Evolutionary conservation across 768 basidiomycete species (phyloP).

Genomic region (Trametes cubensis): DNA sequence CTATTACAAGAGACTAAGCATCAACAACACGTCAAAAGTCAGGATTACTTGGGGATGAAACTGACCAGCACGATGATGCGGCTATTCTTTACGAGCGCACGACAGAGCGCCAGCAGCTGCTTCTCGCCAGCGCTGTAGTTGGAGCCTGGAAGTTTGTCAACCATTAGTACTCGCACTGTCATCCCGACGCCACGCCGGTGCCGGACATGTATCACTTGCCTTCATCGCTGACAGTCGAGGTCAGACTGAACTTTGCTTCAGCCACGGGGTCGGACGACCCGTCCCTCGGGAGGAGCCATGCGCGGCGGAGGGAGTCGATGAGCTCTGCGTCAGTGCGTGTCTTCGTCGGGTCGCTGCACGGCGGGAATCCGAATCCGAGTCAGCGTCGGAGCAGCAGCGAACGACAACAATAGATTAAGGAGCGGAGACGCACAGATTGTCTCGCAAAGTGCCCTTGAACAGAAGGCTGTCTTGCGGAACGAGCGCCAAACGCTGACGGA

Average conservation of each 20-base stretch:
- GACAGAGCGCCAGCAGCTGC: constrained; percentile 83
- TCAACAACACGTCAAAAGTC: background rate
- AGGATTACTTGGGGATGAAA: background rate
- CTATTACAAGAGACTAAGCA: constrained; percentile 38
- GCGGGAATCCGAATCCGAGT: constrained; percentile 59
- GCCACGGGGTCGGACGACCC: constrained; percentile 48
- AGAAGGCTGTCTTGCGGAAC: constrained; percentile 77
- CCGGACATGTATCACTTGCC: constrained; percentile 37
- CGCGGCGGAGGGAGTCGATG: constrained; percentile 60
- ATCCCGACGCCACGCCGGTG: background rate
- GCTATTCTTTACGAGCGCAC: constrained; percentile 73
- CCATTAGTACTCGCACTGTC: too few relatives aligned
- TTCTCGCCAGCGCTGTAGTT: constrained; percentile 76
- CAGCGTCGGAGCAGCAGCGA: background rate
- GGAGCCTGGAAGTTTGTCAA: constrained; percentile 39
- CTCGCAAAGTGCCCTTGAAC: constrained; percentile 77
- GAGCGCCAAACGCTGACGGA: constrained; percentile 58
- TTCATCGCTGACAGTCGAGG: constrained; percentile 63
- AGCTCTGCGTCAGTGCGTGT: constrained; percentile 52
- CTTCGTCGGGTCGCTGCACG: constrained; percentile 58
- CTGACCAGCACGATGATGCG: constrained; percentile 71
- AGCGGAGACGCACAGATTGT: constrained; percentile 53
- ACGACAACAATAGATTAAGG: constrained; percentile 45
- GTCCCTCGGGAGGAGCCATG: constrained; percentile 58
- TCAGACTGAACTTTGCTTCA: constrained; percentile 70